phyloP scores from a whole-genome alignment of 108 stramenopile species.

The Cyclotella baltica region DNA sequence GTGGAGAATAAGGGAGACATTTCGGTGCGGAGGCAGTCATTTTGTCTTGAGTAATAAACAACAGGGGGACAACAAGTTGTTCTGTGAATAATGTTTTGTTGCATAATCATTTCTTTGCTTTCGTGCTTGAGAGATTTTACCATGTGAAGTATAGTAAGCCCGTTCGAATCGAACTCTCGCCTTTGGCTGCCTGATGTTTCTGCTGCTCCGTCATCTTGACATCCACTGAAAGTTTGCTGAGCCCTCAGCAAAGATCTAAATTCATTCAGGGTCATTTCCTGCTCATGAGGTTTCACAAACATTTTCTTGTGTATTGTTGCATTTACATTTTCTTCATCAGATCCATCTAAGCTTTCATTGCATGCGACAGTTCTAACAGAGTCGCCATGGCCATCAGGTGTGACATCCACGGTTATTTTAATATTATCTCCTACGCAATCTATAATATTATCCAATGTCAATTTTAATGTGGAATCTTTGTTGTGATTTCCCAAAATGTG shows the following conservation, averaged over 20 bases:
- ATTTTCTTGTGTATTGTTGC: constrained; percentile 29
- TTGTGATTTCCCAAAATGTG: constrained; percentile 1
- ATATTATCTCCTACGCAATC: constrained; percentile 30
- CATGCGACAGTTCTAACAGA: constrained; percentile 60
- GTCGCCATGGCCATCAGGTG: constrained; percentile 95
- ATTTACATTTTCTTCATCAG: constrained; percentile 1
- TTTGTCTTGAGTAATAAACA: constrained; percentile 85
- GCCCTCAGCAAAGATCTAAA: constrained; percentile 60
- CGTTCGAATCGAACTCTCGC: constrained; percentile 24
- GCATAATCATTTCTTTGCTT: neutral
- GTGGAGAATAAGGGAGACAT: constrained; percentile 48
- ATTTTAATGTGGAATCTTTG: constrained; percentile 5
- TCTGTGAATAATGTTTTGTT: neutral
- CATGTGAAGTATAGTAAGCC: constrained; percentile 13
- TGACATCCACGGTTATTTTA: constrained; percentile 81
- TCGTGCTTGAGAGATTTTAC: neutral
- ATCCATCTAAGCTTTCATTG: neutral
- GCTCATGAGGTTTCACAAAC: constrained; percentile 88
- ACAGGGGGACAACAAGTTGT: constrained; percentile 23
- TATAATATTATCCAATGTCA: constrained; percentile 77
- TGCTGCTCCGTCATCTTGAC: neutral
- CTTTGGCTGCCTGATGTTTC: neutral
- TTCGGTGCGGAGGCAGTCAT: constrained; percentile 89
- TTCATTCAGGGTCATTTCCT: constrained; percentile 67
- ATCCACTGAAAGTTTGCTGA: neutral